Percentiles rank a stretch among this genome's conserved stretches.
phyloP scores from a whole-genome alignment of 208 protist species.

The Leishmania braziliensis region DNA sequence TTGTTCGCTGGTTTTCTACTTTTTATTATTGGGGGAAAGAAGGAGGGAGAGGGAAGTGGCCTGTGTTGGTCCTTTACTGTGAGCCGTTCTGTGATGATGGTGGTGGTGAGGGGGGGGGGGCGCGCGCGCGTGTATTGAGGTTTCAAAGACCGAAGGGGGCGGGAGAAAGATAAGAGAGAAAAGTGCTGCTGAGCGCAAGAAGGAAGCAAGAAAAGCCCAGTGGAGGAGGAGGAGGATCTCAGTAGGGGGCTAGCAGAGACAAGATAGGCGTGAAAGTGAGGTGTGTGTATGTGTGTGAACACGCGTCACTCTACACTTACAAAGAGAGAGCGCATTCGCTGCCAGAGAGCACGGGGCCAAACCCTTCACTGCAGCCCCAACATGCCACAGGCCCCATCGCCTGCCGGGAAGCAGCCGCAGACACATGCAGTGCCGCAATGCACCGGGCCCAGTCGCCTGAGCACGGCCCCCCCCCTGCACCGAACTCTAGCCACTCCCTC shows the following conservation, averaged over 20 bases:
- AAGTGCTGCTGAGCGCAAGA: no score
- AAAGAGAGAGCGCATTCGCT: neutral
- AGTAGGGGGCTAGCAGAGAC: neutral
- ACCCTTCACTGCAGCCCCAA: neutral
- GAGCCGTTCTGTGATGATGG: neutral
- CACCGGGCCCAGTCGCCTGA: neutral
- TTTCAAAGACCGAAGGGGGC: neutral
- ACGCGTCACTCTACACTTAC: neutral
- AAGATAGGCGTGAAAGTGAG: neutral
- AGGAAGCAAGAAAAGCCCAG: neutral
- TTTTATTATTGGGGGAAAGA: neutral
- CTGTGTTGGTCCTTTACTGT: neutral
- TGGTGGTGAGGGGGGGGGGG: fast-evolving
- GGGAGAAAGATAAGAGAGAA: neutral
- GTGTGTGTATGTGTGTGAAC: neutral
- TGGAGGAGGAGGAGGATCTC: neutral
- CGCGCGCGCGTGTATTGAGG: neutral
- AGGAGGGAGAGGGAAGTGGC: neutral
- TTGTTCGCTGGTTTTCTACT: neutral
- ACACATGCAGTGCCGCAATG: neutral
- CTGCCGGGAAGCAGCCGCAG: neutral
- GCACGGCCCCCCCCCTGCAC: neutral
- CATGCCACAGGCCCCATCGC: neutral
- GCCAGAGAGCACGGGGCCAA: no score
- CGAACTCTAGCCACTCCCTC: neutral